phyloP scores from a whole-genome alignment of 2,329 filamentous ascomycete genomes.

The Tolypocladium paradoxum region DNA sequence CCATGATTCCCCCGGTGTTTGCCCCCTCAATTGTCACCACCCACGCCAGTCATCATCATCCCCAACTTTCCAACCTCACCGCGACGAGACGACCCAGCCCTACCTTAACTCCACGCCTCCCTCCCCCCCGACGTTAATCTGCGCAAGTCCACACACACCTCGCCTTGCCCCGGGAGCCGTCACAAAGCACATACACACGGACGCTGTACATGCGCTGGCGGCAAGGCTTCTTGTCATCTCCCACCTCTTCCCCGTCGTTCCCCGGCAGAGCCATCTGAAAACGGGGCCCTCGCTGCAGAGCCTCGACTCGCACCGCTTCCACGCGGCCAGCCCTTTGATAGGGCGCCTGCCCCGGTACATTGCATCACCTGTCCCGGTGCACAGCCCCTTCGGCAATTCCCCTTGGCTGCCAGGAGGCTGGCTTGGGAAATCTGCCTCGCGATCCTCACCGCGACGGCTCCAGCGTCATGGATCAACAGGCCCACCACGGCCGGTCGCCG shows the following conservation, averaged over 20 bases:
- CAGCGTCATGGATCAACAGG: conserved; percentile 31
- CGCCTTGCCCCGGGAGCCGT: neutral
- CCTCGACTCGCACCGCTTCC: conserved; percentile 1
- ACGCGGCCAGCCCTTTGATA: conserved; percentile 3
- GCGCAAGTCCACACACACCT: neutral
- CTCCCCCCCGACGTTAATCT: neutral
- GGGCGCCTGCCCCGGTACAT: conserved; percentile 6
- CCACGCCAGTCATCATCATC: neutral
- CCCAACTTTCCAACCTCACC: neutral
- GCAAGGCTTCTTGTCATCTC: neutral
- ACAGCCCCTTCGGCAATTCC: conserved; percentile 15
- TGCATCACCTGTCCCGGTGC: conserved; percentile 11
- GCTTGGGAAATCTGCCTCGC: conserved; percentile 34
- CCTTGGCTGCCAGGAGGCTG: conserved; percentile 33
- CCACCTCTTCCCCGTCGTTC: neutral
- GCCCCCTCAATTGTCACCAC: neutral
- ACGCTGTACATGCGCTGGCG: neutral
- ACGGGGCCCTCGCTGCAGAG: neutral
- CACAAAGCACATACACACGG: neutral
- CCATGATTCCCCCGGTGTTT: neutral
- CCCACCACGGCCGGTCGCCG: conserved; percentile 41
- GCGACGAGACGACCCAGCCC: neutral
- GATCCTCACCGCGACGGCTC: conserved; percentile 4
- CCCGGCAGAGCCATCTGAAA: conserved; percentile 1
- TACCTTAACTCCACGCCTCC: neutral